phyloP scores from a whole-genome alignment of 345 rosid genomes.

The Lumnitzera racemosa region DNA sequence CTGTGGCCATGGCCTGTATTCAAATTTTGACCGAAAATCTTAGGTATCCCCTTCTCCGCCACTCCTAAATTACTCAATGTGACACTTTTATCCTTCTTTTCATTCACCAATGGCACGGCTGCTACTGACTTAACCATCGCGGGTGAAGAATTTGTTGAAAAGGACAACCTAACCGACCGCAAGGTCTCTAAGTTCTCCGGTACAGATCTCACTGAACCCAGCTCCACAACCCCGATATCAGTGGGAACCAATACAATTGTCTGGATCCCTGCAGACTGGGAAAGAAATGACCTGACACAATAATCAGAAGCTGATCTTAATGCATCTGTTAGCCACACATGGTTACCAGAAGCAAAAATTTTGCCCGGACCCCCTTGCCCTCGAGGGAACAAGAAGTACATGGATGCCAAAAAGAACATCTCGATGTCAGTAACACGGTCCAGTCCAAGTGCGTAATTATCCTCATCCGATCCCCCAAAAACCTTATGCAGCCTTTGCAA shows the following conservation, averaged over 20 bases:
- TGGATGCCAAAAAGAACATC: slow-evolving; percentile 88
- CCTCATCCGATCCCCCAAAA: slow-evolving; percentile 92
- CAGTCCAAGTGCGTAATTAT: slow-evolving; percentile 65
- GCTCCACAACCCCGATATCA: slow-evolving; percentile 84
- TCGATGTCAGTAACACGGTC: slow-evolving; percentile 91
- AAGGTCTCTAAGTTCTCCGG: slow-evolving; percentile 59
- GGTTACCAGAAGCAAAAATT: slow-evolving; percentile 71
- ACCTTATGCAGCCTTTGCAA: slow-evolving; percentile 72
- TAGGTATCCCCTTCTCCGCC: slow-evolving; percentile 43
- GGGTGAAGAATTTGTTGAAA: slow-evolving; percentile 35
- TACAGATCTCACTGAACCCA: slow-evolving; percentile 81
- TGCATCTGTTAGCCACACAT: slow-evolving; percentile 62
- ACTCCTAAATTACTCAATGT: slow-evolving; percentile 26
- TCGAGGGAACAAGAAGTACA: slow-evolving; percentile 89
- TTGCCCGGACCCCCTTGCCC: slow-evolving; percentile 93
- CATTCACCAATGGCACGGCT: slow-evolving; percentile 18
- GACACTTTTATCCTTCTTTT: slow-evolving; percentile 42
- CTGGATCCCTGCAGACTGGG: slow-evolving; percentile 72
- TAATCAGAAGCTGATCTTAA: slow-evolving; percentile 46
- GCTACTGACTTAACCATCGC: slow-evolving; percentile 26
- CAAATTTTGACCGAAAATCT: slow-evolving; percentile 80
- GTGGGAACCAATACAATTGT: slow-evolving; percentile 82
- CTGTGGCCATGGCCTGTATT: slow-evolving; percentile 41
- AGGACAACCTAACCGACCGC: slow-evolving; percentile 41
- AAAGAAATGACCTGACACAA: slow-evolving; percentile 79